Conservation (phyloP, 768 basidiomycete species). For the Pleurotus citrinopileatus region DNA sequence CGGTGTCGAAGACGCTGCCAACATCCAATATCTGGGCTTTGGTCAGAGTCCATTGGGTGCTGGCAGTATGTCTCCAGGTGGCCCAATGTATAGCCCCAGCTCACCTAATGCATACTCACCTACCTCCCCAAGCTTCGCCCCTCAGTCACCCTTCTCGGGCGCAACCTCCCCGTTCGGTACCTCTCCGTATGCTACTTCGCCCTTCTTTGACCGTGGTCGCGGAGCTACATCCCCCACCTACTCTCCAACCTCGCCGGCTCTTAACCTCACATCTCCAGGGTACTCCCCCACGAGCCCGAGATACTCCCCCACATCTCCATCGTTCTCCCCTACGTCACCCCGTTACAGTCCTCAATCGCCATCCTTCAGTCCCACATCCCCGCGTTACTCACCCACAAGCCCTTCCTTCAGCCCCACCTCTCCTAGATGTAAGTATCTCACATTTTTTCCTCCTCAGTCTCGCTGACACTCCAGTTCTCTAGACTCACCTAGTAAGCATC, state of each 20-base stretch:
- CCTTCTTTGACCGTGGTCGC: conserved; percentile 66
- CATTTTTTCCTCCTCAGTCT: conserved; percentile 11
- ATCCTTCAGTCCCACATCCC: conserved; percentile 87
- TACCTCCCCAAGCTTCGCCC: conserved; percentile 82
- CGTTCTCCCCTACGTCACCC: conserved; percentile 84
- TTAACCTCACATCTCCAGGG: conserved; percentile 78
- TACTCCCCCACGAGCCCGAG: conserved; percentile 84
- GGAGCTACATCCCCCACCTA: conserved; percentile 77
- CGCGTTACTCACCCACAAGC: conserved; percentile 85
- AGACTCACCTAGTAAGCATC: conserved; percentile 87
- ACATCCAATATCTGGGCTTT: conserved; percentile 70
- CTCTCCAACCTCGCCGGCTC: conserved; percentile 83
- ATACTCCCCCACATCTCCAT: conserved; percentile 84
- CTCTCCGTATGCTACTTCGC: conserved; percentile 82
- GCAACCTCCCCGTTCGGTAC: conserved; percentile 81
- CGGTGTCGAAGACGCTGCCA: conserved; percentile 78
- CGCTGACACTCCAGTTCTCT: conserved; percentile 18
- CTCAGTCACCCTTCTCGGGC: conserved; percentile 80
- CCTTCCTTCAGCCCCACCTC: conserved; percentile 93
- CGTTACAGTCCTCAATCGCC: conserved; percentile 88
- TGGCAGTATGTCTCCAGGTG: conserved; percentile 86
- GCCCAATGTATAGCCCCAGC: conserved; percentile 86
- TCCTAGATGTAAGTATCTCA: conserved; percentile 67
- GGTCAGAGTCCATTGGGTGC: conserved; percentile 85
- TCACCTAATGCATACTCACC: conserved; percentile 89